Base-by-base conservation (phyloP, 352 stramenopile species). In the Paralagenidium karlingii region DNA sequence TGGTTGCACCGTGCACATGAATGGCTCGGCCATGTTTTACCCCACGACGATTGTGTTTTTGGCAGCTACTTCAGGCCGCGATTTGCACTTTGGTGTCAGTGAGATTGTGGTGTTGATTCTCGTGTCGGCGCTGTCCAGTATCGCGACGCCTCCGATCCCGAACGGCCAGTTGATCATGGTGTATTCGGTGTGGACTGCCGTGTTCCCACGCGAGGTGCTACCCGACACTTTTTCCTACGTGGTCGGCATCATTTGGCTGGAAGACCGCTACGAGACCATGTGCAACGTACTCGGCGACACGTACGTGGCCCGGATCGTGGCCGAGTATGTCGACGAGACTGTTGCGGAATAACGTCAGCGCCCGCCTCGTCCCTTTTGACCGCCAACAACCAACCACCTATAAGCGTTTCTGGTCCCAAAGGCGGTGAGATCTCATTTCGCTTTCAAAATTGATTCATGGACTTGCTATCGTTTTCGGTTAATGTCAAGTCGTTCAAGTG, bases 261-360 rank as follows among this genome's bases (percentile, higher is more conserved):
- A 85, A 18, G 71, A 78, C 28, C 67, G 75, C 38, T 55, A 85
- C 20, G 66, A 75, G 40, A 88, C 75, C 10, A 41, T 62, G 13
- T 82, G 66, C 60, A 88, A 82, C 56, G 55, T 85, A 22, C 15
- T 86, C 3, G 69, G 70, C 4, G 62, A 81, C 45, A 64, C 62
- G 22, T 81, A 82, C 38, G 64, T 88, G 24, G 61, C 70, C 45
- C 68, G 70, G 42, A 84, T 88, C 43, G 64, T 88, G 34, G 69
- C 75, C 39, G 71, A 84, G 45, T 63, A 89, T 34, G 43, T 77
- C 29, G 60, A 73, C 43, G 55, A 67, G 26, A 48, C 40, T 24
- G 42, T 55, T 25, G 40, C 40, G 22, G 26, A 38, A 34, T 45
- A 36, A 83, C 40, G 55, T 87, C 33, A 66, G 84, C 39, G 65